A percentile compares a stretch with the other conserved stretches of the same genome.
Conservation (phyloP, 768 basidiomycete species). For the Suillus hirtellus region DNA sequence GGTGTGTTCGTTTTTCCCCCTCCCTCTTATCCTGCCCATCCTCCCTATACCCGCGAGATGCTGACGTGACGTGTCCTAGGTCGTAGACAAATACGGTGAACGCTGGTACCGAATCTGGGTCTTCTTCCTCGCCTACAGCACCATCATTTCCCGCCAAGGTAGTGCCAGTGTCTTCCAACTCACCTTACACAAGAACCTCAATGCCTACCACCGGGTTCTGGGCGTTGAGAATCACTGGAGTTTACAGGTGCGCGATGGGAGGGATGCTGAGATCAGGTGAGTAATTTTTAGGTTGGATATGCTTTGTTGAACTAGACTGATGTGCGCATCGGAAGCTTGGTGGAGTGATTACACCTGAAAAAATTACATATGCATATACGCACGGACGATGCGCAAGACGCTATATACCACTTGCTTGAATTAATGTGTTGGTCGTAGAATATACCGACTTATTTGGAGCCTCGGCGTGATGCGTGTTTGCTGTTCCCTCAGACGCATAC, state of each 20-base stretch:
- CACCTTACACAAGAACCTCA: conserved; percentile 97
- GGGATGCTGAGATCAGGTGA: conserved; percentile 14
- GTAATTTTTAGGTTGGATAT: background rate
- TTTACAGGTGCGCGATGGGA: conserved; percentile 55
- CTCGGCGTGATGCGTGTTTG: background rate
- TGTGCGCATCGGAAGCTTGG: background rate
- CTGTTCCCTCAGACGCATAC: background rate
- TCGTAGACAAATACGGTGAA: background rate
- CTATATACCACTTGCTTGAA: conserved; percentile 6
- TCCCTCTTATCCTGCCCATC: background rate
- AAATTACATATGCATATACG: background rate
- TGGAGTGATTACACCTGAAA: background rate
- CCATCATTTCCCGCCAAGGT: conserved; percentile 88
- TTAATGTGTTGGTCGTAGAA: conserved; percentile 4
- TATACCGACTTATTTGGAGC: conserved; percentile 1
- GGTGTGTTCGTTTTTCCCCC: conserved; percentile 25
- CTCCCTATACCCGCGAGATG: background rate
- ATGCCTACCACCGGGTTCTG: conserved; percentile 89
- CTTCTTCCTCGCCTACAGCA: conserved; percentile 93
- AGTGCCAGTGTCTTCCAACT: conserved; percentile 94
- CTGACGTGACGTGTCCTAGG: conserved; percentile 21
- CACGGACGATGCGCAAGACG: background rate
- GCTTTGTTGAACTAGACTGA: background rate
- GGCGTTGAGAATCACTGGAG: conserved; percentile 82
- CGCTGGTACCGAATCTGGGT: conserved; percentile 92